A percentile compares a stretch with the other conserved stretches of the same genome.
Evolutionary conservation across 1,284 basidiomycete species (phyloP).

Genomic region (Agroathelia rolfsii): DNA sequence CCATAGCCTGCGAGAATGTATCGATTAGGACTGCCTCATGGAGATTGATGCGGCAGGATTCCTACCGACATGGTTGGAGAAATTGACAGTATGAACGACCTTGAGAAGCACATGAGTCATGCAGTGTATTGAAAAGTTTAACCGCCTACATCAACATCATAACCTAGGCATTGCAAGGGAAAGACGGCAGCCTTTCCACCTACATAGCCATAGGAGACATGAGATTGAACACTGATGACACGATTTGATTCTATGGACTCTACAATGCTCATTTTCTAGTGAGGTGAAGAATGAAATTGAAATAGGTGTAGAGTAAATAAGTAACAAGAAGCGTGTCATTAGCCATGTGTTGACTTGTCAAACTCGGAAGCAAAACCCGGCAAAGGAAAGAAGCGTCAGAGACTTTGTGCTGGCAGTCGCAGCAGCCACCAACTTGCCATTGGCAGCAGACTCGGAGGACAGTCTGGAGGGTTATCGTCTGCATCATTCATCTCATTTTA

Average conservation of each 20-base stretch:
- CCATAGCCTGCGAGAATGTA: conserved; percentile 53
- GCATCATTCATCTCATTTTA: no score
- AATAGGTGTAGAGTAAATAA: no score
- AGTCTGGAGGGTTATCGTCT: no score
- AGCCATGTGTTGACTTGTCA: no score
- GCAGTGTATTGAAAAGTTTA: neutral
- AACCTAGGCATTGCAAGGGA: conserved; percentile 89
- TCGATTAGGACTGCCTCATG: neutral
- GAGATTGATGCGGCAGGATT: conserved; percentile 2
- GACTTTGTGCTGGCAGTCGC: no score
- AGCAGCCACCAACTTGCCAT: no score
- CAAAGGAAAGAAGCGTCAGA: no score
- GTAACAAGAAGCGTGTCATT: no score
- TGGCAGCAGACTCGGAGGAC: no score
- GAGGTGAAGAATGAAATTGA: no score
- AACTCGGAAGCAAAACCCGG: no score
- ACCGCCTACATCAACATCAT: conserved; percentile 85
- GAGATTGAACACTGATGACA: conserved; percentile 83
- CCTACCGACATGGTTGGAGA: conserved; percentile 87
- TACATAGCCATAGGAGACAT: conserved; percentile 94
- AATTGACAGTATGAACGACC: conserved; percentile 93
- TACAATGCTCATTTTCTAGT: conserved; percentile 17
- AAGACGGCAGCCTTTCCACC: conserved; percentile 93
- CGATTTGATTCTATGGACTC: no score
- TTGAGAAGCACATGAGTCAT: conserved; percentile 31